Evolutionary conservation across 306 rosid species (phyloP).

Genomic region (Inga oerstediana): DNA sequence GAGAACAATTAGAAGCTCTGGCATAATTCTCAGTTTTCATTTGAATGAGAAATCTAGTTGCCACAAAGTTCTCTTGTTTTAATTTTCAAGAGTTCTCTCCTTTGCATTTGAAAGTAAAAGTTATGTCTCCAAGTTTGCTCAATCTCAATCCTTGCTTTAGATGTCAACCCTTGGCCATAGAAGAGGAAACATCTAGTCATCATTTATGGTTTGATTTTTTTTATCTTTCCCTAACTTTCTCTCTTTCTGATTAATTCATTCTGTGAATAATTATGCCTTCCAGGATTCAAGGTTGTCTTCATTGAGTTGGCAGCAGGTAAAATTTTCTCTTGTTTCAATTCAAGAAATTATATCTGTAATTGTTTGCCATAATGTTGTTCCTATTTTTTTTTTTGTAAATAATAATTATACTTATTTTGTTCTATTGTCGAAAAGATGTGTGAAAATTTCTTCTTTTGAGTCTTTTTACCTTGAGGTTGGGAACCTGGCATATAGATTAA

Average conservation of each 20-base stretch:
- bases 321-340: conserved; percentile 15
- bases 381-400: not conserved
- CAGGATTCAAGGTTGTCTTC: conserved; percentile 68
- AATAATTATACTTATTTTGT: not conserved
- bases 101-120: not conserved
- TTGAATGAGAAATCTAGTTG: no score
- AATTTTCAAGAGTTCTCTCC: not conserved
- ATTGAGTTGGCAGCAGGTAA: conserved; percentile 78
- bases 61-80: no score
- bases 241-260: conserved; percentile 32
- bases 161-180: not conserved
- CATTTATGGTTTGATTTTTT: not conserved
- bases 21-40: not conserved
- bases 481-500: not conserved
- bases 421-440: not conserved
- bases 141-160: not conserved
- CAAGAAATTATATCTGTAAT: not conserved
- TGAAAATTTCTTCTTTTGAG: not conserved
- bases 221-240: not conserved
- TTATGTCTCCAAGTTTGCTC: not conserved
- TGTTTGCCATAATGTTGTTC: not conserved
- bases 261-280: conserved; percentile 28
- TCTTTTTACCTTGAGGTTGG: not conserved
- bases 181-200: not conserved
- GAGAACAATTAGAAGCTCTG: conserved; percentile 17